Evolutionary conservation across 2,329 filamentous ascomycete species (phyloP).

Genomic region (Beauveria medogensis): DNA sequence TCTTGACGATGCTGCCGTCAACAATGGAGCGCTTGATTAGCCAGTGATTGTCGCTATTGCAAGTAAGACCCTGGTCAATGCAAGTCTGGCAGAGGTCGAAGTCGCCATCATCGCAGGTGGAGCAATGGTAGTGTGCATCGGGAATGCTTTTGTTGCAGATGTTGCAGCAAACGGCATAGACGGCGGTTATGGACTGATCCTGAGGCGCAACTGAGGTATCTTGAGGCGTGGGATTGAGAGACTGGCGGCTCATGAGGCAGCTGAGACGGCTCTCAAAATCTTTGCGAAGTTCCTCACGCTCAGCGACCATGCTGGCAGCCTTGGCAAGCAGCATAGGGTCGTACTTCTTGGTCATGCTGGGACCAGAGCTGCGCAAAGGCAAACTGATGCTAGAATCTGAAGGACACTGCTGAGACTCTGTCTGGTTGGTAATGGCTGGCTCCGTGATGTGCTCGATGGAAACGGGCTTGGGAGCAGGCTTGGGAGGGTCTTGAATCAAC

Average conservation of each 20-base stretch:
- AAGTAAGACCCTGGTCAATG: conserved; percentile 66
- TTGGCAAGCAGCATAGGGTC: conserved; percentile 20
- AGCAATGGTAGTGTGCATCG: conserved; percentile 87
- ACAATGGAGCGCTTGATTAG: conserved; percentile 83
- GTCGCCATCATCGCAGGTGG: conserved; percentile 84
- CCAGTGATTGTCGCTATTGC: conserved; percentile 77
- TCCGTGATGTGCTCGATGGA: conserved; percentile 45
- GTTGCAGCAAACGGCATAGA: conserved; percentile 90
- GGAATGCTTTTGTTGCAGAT: conserved; percentile 71
- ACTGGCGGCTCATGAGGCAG: conserved; percentile 18
- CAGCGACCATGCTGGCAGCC: conserved; percentile 19
- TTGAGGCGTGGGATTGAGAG: neutral
- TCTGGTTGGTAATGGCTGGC: conserved; percentile 14
- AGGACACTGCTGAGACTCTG: conserved; percentile 16
- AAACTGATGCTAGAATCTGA: conserved; percentile 17
- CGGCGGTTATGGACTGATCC: neutral
- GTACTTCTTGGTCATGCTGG: conserved; percentile 20
- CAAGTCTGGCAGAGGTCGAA: conserved; percentile 86
- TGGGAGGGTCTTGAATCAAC: conserved; percentile 27
- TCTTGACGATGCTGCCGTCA: conserved; percentile 72
- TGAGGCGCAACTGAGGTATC: neutral
- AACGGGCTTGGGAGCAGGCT: conserved; percentile 31
- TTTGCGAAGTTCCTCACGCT: conserved; percentile 16
- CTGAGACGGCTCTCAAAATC: conserved; percentile 22
- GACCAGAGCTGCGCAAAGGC: conserved; percentile 17